These are phyloP conservation scores for Backusella morwellensis DNA, from an alignment of 192 early-diverging fungal species.

Conservation along the genomic window DNA sequence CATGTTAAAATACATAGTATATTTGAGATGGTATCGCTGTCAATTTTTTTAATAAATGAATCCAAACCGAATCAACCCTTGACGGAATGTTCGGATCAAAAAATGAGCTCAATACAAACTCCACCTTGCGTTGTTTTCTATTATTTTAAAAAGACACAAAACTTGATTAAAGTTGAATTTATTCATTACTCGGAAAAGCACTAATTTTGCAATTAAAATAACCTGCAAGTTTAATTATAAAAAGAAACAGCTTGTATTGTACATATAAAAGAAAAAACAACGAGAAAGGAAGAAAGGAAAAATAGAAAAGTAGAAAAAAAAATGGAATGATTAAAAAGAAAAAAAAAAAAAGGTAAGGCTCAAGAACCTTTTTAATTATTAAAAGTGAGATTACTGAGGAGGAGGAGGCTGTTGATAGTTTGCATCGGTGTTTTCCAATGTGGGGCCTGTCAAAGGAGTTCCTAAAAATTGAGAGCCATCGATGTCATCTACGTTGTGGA, in stretches of 20 bases:
- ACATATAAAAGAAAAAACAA: neutral
- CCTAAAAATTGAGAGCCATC: constrained; percentile 38
- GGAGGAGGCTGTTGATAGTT: neutral
- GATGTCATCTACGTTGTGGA: constrained; percentile 58
- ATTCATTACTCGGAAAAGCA: neutral
- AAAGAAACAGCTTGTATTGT: neutral
- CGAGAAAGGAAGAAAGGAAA: neutral
- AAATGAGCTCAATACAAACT: neutral
- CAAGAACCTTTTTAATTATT: neutral
- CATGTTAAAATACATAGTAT: too few species aligned
- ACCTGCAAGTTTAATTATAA: neutral
- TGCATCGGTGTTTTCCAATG: neutral
- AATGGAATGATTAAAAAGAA: neutral
- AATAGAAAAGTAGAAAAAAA: neutral
- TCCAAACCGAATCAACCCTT: neutral
- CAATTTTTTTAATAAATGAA: neutral
- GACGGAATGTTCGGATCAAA: neutral
- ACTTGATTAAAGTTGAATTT: neutral
- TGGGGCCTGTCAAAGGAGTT: constrained; percentile 37
- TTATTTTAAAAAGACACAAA: neutral
- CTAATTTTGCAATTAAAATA: neutral
- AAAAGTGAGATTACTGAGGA: neutral
- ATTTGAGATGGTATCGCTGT: neutral
- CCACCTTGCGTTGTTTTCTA: neutral
- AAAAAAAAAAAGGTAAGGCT: neutral